These are phyloP conservation scores for Bromus sterilis DNA, from an alignment of 176 grass and related monocot species.

Conservation along the genomic window DNA sequence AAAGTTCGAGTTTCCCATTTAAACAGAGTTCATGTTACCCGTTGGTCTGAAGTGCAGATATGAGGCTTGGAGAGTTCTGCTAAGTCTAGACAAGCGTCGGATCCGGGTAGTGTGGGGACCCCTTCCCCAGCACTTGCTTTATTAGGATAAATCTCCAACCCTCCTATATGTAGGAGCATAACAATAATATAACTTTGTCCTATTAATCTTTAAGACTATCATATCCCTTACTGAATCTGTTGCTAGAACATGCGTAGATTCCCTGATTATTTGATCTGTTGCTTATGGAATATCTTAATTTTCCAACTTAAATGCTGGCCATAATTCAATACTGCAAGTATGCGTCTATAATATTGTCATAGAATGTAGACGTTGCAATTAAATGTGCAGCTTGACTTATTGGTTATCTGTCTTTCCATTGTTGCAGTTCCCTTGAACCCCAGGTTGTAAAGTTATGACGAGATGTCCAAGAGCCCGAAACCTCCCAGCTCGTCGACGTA, in stretches of 20 bases:
- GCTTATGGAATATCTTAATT: background rate
- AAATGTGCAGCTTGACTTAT: background rate
- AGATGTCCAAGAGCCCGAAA: conserved; percentile 32
- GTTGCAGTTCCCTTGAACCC: conserved; percentile 13
- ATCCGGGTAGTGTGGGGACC: background rate
- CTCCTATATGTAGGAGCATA: background rate
- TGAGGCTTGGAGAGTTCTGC: background rate
- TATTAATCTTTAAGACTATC: background rate
- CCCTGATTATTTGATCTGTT: background rate
- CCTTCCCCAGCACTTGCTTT: background rate
- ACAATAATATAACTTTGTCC: background rate
- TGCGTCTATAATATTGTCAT: background rate
- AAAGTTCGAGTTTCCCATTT: background rate
- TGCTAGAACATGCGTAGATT: background rate
- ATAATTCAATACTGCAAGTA: conserved; percentile 8
- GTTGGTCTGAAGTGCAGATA: background rate
- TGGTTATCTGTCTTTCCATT: background rate
- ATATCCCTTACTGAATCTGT: background rate
- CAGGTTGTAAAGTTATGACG: conserved; percentile 39
- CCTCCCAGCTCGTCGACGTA: conserved; percentile 33
- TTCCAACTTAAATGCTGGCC: background rate
- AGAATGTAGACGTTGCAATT: background rate
- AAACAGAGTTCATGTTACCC: background rate
- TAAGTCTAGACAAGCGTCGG: background rate
- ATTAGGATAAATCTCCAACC: background rate